phyloP scores from a whole-genome alignment of 306 rosid genomes.

The Gastrolobium bilobum region DNA sequence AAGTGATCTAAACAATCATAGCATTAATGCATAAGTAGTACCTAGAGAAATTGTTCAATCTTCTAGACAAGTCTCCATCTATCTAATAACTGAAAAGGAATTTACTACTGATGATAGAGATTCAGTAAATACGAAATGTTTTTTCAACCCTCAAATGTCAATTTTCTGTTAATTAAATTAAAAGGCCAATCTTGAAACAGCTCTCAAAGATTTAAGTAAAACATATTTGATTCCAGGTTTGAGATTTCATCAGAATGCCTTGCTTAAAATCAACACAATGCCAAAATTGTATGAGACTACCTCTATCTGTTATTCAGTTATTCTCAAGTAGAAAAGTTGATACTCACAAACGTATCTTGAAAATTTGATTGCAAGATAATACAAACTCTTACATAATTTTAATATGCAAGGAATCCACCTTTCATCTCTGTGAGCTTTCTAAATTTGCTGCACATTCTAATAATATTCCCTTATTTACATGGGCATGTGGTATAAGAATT shows the following conservation, averaged over 20 bases:
- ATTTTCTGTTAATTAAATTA: not conserved
- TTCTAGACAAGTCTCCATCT: slow-evolving; percentile 12
- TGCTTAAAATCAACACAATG: not conserved
- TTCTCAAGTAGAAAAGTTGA: slow-evolving; percentile 31
- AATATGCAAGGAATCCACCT: slow-evolving; percentile 14
- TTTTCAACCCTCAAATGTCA: slow-evolving; percentile 28
- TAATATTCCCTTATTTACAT: slow-evolving; percentile 26
- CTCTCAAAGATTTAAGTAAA: slow-evolving; percentile 34
- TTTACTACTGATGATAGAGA: slow-evolving; percentile 4
- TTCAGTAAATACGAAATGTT: not conserved
- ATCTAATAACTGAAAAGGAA: slow-evolving; percentile 12
- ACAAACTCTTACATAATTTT: slow-evolving; percentile 7
- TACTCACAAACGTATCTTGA: not conserved
- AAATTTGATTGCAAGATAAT: slow-evolving; percentile 17
- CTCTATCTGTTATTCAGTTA: slow-evolving; percentile 10
- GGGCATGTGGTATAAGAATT: not conserved
- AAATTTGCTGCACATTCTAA: slow-evolving; percentile 27
- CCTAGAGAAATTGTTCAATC: slow-evolving; percentile 10
- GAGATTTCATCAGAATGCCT: slow-evolving; percentile 17
- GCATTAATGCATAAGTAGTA: not conserved
- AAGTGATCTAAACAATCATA: not conserved
- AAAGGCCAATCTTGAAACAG: slow-evolving; percentile 15
- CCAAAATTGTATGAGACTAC: not conserved
- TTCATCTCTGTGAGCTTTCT: slow-evolving; percentile 27
- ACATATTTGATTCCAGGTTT: slow-evolving; percentile 28